Evolutionary conservation across 1,139 yeast species (phyloP), one percentile per base, ranked within the genome.

Genomic region (Protomyces inundatus): DNA sequence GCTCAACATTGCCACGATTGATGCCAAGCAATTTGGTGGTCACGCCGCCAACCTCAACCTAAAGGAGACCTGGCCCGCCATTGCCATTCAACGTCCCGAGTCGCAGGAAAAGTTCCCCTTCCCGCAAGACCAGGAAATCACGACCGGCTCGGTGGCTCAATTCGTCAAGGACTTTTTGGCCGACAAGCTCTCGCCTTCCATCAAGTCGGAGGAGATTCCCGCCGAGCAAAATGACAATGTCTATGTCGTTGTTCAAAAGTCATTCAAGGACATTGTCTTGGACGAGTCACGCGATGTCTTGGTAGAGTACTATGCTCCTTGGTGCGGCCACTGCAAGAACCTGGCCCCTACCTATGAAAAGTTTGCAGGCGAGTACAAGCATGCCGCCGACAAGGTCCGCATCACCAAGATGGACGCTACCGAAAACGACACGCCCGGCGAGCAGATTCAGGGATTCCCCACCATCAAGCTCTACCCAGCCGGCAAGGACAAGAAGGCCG

Each of bases 311-410:
- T 91, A 89, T 74, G 98, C 98, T 64, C 96, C 97, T 77, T 93
- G 98, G 98, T 91, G 98, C 81, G 97, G 98, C 62, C 97, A 91
- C 82, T 91, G 98, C 83, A 91, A 91, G 82, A 88, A 83, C 78
- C 82, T 91, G 77, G 96, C 96, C 65, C 98, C 98, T 73, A 81
- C 80, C 67, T 91, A 63, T 70, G 72, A 73, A 34, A 72, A 71
- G 14, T 76, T 79, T 32, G 74, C 78, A 52, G 77, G 78, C 54
- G 79, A 84, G 73, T 66, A 61, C 48, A 36, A 39, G 23, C 35
- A 67, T 96, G 68, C 80, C 80, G 30, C 46, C 34, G 61, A 40
- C 54, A 42, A 40, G 23, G 54, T 66, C 16, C 56, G 46, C 39
- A 88, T 91, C 66, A 76, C 60, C 46, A 65, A 64, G 46, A 54